Evolutionary conservation across 2,329 filamentous ascomycete genomes (phyloP).

Genomic region (Grosmannia huntii): DNA sequence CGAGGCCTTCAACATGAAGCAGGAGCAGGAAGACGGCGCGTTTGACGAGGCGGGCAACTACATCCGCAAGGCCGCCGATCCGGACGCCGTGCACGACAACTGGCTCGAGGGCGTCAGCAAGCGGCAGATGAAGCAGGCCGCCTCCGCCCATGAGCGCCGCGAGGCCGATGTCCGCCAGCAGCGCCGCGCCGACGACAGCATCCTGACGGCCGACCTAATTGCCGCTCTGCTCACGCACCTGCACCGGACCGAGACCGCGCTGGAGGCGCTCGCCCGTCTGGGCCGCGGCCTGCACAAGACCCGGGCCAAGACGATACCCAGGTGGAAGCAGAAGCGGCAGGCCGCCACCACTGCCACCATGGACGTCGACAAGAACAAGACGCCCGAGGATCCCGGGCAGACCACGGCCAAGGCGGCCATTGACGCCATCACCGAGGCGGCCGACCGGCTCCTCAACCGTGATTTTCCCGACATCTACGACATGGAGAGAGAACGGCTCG

Average conservation of each 20-base stretch:
- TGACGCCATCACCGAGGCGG: constrained; percentile 73
- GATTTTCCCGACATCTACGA: constrained; percentile 90
- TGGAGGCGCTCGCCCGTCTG: constrained; percentile 77
- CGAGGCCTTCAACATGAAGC: constrained; percentile 88
- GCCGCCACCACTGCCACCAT: constrained; percentile 31
- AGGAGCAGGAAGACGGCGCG: constrained; percentile 80
- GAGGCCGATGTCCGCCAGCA: constrained; percentile 63
- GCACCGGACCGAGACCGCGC: constrained; percentile 68
- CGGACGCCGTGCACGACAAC: constrained; percentile 77
- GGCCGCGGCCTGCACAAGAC: constrained; percentile 51
- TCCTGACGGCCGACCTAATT: constrained; percentile 70
- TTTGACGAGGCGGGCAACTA: constrained; percentile 91
- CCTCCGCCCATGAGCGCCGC: constrained; percentile 73
- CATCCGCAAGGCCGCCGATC: constrained; percentile 76
- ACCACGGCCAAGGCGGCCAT: constrained; percentile 58
- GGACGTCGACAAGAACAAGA: constrained; percentile 62
- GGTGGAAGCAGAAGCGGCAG: constrained; percentile 60
- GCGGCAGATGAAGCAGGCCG: constrained; percentile 82
- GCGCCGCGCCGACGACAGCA: constrained; percentile 69
- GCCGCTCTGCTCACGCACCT: constrained; percentile 59
- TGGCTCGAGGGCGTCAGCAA: constrained; percentile 91
- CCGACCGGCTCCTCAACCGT: constrained; percentile 71
- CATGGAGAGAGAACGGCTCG: constrained; percentile 67
- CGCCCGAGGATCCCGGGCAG: constrained; percentile 55
- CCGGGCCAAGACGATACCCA: constrained; percentile 45